phyloP scores from a whole-genome alignment of 2,329 filamentous ascomycete genomes.

The Colletotrichum phormii region DNA sequence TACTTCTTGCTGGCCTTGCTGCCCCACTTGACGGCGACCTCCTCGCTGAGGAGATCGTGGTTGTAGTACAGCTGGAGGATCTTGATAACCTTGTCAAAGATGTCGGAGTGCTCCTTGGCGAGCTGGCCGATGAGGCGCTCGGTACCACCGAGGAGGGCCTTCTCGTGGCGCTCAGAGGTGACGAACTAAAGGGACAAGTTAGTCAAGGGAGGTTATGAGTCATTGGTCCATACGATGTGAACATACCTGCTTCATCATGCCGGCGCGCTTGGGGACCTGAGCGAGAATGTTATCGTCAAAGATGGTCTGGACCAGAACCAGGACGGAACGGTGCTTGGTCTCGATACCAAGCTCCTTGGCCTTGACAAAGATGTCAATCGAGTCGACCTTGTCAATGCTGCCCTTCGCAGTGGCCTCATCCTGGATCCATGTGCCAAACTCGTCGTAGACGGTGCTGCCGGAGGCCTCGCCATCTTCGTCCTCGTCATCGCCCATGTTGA shows the following conservation, averaged over 20 bases:
- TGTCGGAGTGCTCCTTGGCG: conserved; percentile 81
- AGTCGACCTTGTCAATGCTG: conserved; percentile 82
- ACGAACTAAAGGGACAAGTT: conserved; percentile 68
- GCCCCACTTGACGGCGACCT: conserved; percentile 90
- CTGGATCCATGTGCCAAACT: conserved; percentile 93
- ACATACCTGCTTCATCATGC: conserved; percentile 87
- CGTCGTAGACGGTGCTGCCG: conserved; percentile 84
- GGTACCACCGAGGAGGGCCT: conserved; percentile 92
- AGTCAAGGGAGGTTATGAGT: conserved; percentile 38
- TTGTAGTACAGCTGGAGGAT: conserved; percentile 93
- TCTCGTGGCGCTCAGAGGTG: conserved; percentile 92
- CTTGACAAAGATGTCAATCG: conserved; percentile 94
- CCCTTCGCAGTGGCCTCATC: conserved; percentile 78
- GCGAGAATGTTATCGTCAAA: conserved; percentile 91
- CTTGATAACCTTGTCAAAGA: conserved; percentile 81
- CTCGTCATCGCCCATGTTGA: conserved; percentile 82
- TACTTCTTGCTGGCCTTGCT: conserved; percentile 98
- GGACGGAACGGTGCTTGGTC: conserved; percentile 90
- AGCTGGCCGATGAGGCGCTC: conserved; percentile 85
- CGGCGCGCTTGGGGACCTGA: conserved; percentile 86
- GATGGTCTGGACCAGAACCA: conserved; percentile 91
- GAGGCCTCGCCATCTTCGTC: conserved; percentile 84
- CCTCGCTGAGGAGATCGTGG: conserved; percentile 88
- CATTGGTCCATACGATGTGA: not conserved
- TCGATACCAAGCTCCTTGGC: conserved; percentile 97